A percentile compares a stretch with the other conserved stretches of the same genome.
These are phyloP conservation scores for Conringia planisiliqua DNA, from an alignment of 345 rosid genomes.

Conservation along the genomic window DNA sequence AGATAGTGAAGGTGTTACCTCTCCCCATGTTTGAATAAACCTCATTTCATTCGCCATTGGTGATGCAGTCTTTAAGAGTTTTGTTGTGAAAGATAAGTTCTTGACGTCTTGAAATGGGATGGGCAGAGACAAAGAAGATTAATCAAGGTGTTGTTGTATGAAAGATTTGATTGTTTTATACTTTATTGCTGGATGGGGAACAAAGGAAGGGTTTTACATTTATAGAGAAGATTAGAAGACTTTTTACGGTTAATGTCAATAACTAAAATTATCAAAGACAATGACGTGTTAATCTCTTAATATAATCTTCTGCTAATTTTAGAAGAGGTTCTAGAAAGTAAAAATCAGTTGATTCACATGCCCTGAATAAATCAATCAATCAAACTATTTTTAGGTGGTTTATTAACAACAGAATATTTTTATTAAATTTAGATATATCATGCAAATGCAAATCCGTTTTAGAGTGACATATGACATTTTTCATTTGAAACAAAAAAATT, in stretches of 20 bases:
- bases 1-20: constrained; percentile 36
- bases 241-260: constrained; percentile 7
- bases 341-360: constrained; percentile 1
- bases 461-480: neutral
- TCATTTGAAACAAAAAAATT: neutral
- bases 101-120: neutral
- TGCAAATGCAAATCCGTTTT: neutral
- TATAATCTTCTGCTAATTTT: constrained; percentile 7
- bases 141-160: neutral
- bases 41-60: constrained; percentile 40
- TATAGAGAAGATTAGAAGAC: constrained; percentile 19
- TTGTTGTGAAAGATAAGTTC: neutral
- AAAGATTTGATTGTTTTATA: constrained; percentile 5
- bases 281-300: constrained; percentile 1
- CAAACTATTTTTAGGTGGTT: neutral
- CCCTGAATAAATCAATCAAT: neutral
- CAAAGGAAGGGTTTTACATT: neutral
- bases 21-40: constrained; percentile 38
- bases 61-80: neutral
- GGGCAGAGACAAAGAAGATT: constrained; percentile 1
- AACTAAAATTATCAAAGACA: constrained; percentile 8
- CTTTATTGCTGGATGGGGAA: neutral
- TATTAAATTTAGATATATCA: neutral
- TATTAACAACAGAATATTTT: neutral
- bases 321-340: constrained; percentile 14